Evolutionary conservation across 2,329 filamentous ascomycete genomes (phyloP), one percentile per base, ranked within the genome.

Genomic region (Allantophomopsis lycopodina): DNA sequence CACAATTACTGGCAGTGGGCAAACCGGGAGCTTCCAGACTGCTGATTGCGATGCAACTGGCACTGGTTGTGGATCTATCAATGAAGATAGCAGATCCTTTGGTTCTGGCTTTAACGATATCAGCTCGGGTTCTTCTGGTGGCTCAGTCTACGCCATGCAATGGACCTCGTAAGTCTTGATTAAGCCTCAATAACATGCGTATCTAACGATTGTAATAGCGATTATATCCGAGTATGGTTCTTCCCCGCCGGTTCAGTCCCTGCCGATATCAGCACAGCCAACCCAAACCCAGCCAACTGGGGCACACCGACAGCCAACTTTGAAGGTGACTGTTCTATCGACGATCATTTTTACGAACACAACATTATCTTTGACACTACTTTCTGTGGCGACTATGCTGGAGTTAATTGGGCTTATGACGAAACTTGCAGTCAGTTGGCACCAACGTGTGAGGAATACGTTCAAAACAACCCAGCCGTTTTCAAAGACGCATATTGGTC

Each of bases 331-430:
- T 94, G 87, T 60, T 63, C 87, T 49, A 79, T 91, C 46, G 63
- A 75, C 44, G 49, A 60, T 2, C 69, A 78, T 57, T 89, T 94
- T 62, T 63, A 64, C 43, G 60, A 79, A 44, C 70, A 91, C 64
- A 71, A 79, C 50, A 75, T 94, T 47, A 73, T 87, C 49, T 79
- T 91, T 57, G 76, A 89, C 61, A 89, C 78, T 1, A 83, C 81
- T 8, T 84, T 94, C 58, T 94, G 88, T 58, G 88, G 88, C 31
- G 76, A 81, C 54, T 94, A 85, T 83, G 84, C 83, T 47, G 50
- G 46, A 44, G 56, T 63, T 36, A 73, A 79, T 37, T 94, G 82
- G 79, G 37, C 52, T 57, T 52, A 42, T 69, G 79, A 34, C 45
- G 46, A 61, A 8, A 67, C 69, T 17, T 87, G 82, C 55, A 60